Percentiles rank a stretch among this genome's conserved stretches.
Conservation (phyloP, 2,329 filamentous ascomycete species). For the Lithohypha guttulata region DNA sequence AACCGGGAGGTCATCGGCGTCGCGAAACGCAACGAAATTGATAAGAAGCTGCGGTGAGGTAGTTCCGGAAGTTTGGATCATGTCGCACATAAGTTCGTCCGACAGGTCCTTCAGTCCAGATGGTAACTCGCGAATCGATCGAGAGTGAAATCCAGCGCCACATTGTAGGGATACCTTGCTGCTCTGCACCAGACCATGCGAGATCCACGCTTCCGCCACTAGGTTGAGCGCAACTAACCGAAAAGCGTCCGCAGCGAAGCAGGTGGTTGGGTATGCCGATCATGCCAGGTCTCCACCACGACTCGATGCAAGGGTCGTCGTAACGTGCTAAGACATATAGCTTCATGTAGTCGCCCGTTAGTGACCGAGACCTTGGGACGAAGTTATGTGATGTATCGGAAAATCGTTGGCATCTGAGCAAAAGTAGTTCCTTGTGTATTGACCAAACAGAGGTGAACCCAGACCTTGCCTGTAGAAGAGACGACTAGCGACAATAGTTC, state of each 20-base stretch:
- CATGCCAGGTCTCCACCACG: neutral
- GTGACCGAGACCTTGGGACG: slow-evolving; percentile 4
- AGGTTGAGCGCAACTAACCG: too few relatives aligned
- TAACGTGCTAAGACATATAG: slow-evolving; percentile 1
- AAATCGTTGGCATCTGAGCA: slow-evolving; percentile 5
- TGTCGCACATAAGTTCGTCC: slow-evolving; percentile 6
- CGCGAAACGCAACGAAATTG: too few relatives aligned
- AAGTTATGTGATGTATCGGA: neutral
- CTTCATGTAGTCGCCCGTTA: slow-evolving; percentile 5
- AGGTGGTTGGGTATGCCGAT: too few relatives aligned
- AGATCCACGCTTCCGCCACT: neutral
- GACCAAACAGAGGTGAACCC: too few relatives aligned
- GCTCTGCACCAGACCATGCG: neutral
- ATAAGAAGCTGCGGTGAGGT: too few relatives aligned
- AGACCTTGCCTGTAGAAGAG: too few relatives aligned
- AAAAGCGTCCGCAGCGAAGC: too few relatives aligned
- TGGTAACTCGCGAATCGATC: slow-evolving; percentile 9
- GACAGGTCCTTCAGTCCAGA: slow-evolving; percentile 1
- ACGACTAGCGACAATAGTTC: too few relatives aligned
- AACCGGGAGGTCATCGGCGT: too few relatives aligned
- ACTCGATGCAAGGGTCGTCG: neutral
- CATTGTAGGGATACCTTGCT: neutral
- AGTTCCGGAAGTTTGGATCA: slow-evolving; percentile 5
- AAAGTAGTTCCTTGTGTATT: too few relatives aligned
- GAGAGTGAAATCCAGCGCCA: neutral